These are phyloP conservation scores for Dendryphion nanum DNA, from an alignment of 2,329 filamentous ascomycete species.

Conservation along the genomic window DNA sequence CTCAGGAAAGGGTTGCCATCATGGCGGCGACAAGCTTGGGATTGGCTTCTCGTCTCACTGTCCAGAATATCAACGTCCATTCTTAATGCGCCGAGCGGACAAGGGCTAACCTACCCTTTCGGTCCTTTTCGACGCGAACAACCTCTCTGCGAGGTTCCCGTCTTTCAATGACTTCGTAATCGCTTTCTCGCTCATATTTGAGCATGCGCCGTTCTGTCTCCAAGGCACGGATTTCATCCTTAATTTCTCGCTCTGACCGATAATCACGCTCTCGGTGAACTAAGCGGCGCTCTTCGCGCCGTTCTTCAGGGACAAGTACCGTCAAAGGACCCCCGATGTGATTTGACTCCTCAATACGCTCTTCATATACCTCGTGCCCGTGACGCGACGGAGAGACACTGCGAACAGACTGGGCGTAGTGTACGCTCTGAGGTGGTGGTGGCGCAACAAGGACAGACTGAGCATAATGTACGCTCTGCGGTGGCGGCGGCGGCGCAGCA, in stretches of 20 bases:
- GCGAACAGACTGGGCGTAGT: slow-evolving; percentile 35
- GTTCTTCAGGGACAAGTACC: slow-evolving; percentile 47
- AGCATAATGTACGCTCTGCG: background rate
- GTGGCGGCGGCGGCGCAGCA: slow-evolving; percentile 5
- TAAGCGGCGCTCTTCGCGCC: slow-evolving; percentile 13
- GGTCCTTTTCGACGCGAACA: slow-evolving; percentile 78
- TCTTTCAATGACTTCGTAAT: slow-evolving; percentile 63
- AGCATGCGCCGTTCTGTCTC: slow-evolving; percentile 64
- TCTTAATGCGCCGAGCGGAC: slow-evolving; percentile 68
- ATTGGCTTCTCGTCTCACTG: slow-evolving; percentile 39
- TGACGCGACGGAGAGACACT: slow-evolving; percentile 31
- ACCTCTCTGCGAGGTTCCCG: slow-evolving; percentile 53
- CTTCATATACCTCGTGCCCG: slow-evolving; percentile 34
- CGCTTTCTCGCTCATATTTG: slow-evolving; percentile 56
- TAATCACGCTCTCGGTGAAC: slow-evolving; percentile 7
- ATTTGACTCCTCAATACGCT: slow-evolving; percentile 48
- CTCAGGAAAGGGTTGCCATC: slow-evolving; percentile 40
- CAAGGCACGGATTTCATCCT: slow-evolving; percentile 68
- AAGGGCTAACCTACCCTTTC: slow-evolving; percentile 93
- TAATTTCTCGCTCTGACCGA: slow-evolving; percentile 61
- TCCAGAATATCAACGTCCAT: slow-evolving; percentile 37
- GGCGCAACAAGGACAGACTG: slow-evolving; percentile 11
- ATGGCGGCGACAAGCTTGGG: slow-evolving; percentile 46
- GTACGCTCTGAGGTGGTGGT: slow-evolving; percentile 16
- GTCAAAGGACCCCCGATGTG: slow-evolving; percentile 47